These are phyloP conservation scores for Colletotrichum gloeosporioides DNA, from an alignment of 2,329 filamentous ascomycete species.

Conservation along the genomic window DNA sequence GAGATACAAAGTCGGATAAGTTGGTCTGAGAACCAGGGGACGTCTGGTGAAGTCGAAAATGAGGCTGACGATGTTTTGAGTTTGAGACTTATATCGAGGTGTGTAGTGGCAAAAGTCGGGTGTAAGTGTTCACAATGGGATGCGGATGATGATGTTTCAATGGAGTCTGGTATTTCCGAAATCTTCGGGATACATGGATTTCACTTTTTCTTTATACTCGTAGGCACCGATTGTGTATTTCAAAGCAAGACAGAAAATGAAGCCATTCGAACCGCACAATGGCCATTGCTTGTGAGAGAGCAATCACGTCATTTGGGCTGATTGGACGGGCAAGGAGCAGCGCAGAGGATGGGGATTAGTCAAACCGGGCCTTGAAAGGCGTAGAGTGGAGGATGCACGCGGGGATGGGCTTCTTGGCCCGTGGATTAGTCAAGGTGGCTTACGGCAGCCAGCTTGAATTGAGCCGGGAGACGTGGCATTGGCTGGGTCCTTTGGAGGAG, in stretches of 20 bases:
- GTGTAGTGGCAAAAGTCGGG: neutral
- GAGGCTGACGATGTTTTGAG: neutral
- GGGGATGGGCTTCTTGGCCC: neutral
- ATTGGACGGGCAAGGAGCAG: conserved; percentile 2
- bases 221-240: neutral
- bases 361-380: neutral
- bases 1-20: neutral
- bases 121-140: neutral
- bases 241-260: conserved; percentile 13
- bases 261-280: conserved; percentile 1
- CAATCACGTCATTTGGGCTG: conserved; percentile 16
- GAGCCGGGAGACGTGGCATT: neutral
- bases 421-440: conserved; percentile 9
- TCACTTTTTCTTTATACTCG: neutral
- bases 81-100: neutral
- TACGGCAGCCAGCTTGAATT: neutral
- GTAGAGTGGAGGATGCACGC: neutral
- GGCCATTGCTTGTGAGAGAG: neutral
- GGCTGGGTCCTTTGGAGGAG: neutral
- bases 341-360: conserved; percentile 7
- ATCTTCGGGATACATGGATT: too few species aligned
- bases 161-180: neutral
- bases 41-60: neutral
- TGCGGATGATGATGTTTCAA: neutral
- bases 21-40: neutral